Base-by-base conservation (phyloP, 352 stramenopile genomes). In the Phytopythium kandeliae region DNA sequence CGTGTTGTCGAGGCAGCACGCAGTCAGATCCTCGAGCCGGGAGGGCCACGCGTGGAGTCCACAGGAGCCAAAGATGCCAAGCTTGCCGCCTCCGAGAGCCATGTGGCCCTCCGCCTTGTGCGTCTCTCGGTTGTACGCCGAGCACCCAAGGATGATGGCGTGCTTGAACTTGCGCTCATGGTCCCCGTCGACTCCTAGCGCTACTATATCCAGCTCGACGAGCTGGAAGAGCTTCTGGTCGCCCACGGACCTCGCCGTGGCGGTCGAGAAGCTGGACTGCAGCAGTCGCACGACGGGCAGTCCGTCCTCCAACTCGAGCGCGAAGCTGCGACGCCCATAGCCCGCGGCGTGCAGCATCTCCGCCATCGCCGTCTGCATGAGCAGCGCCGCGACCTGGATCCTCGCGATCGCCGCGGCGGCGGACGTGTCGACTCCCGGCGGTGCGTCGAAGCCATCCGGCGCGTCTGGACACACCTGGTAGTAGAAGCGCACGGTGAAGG, bases 91-190 rank as follows among this genome's bases (percentile, higher is more conserved):
- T 33, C 79, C 77, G 0, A 88, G 58, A 10, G 79, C 76, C 4
- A 70, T 82, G 49, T 90, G 74, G 1, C 66, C 79, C 38, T 85
- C 67, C 0, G 79, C 58, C 21, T 74, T 68, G 36, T 69, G 63
- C n/a, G 67, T 82, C 42, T 53, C 34, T 0, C 48, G 54, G 52
- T 88, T 86, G 63, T 71, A 87, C 43, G 54, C 67, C 9, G 79
- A 88, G 43, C 74, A 88, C 0, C 77, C 77, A 6, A 90, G 65
- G 41, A 90, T 75, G n/a, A 88, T 77, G 0, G 67, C 73, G 55
- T 90, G 77, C 43, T 88, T 90, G 45, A 81, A 71, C 47, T 74
- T 21, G 7, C 65, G 26, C 21, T 67, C 56, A 0, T 55, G 37
- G 43, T 78, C 48, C 0, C 49, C 33, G 36, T 85, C 66, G 25